Base-by-base conservation (phyloP, 1,139 yeast genomes). In the Pichia sp. region DNA sequence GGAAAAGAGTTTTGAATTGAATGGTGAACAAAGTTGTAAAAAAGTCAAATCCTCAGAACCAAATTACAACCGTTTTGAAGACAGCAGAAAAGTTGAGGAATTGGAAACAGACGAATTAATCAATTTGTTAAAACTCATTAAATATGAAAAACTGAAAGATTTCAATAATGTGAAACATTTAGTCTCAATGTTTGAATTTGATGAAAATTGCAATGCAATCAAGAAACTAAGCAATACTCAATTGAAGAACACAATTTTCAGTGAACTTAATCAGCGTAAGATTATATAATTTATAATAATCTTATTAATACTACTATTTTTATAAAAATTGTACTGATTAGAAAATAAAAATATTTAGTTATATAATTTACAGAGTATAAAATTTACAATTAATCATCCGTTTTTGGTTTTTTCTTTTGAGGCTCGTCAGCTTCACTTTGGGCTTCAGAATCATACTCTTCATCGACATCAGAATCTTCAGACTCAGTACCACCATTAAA, bases 381-480 rank as follows among this genome's bases (percentile, higher is more conserved):
- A 16, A 23, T 16, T 28, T 9, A 8, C 12, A 22, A 6, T 29
- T 16, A 35, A 39, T 45, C 43, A 11, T 40, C 51, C 11, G 51
- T 48, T 37, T 57, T 68, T 61, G 73, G 53, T 61, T 74, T 76
- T 61, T 75, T 75, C 46, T 51, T 50, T 45, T 57, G 48, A n/a
- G 62, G 62, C 43, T 55, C 58, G 24, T 73, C 81, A 45, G 57
- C 69, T 5, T 63, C 70, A 36, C 68, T 70, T 28, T 64, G 68
- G 5, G 73, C 92, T 54, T 85, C 87, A 8, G 92, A 84, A 60
- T 87, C 95, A 56, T 73, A 87, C 62, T 87, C 96, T 64, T 87
- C 96, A 4, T 95, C 96, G 39, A 82, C 85, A 54, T 86, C 95
- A 46, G 75, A 74, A 32, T 79, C 73, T 64, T 79, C 73, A 64